Evolutionary conservation across 768 basidiomycete genomes (phyloP).

Genomic region (Russula ochroleuca): DNA sequence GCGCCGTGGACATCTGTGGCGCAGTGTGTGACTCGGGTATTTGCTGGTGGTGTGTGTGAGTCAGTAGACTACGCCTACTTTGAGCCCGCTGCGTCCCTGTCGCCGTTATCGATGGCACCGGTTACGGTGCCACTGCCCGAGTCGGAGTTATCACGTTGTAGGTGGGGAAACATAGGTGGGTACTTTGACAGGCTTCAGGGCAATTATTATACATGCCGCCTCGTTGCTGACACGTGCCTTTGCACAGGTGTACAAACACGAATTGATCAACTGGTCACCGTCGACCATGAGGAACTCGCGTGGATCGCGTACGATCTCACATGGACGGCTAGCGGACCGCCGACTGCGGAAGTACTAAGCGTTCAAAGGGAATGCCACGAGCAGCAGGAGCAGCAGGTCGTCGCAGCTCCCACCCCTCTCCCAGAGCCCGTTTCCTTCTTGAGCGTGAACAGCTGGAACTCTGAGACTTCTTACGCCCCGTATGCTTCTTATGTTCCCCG

Average conservation of each 20-base stretch:
- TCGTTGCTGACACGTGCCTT: constrained; percentile 20
- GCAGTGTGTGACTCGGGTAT: constrained; percentile 61
- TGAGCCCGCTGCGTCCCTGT: constrained; percentile 37
- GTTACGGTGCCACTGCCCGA: constrained; percentile 61
- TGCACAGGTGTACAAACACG: constrained; percentile 46
- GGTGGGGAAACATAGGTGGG: constrained; percentile 68
- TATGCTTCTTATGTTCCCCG: constrained; percentile 19
- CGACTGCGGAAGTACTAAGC: constrained; percentile 57
- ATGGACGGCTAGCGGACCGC: constrained; percentile 43
- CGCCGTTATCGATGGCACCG: constrained; percentile 25
- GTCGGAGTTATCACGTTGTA: constrained; percentile 58
- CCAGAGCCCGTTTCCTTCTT: constrained; percentile 29
- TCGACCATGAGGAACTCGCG: constrained; percentile 59
- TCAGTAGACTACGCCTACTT: constrained; percentile 52
- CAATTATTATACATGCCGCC: background rate
- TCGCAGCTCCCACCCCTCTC: constrained; percentile 32
- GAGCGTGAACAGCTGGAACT: constrained; percentile 18
- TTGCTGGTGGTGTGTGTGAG: constrained; percentile 47
- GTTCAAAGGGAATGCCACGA: constrained; percentile 42
- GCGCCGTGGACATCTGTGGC: constrained; percentile 50
- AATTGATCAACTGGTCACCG: constrained; percentile 66
- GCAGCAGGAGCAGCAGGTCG: constrained; percentile 26
- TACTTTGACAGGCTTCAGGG: constrained; percentile 18
- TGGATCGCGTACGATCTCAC: constrained; percentile 66
- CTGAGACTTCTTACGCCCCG: constrained; percentile 12